phyloP scores from a whole-genome alignment of 2,329 filamentous ascomycete species.

The Myriosclerotinia curreyana region DNA sequence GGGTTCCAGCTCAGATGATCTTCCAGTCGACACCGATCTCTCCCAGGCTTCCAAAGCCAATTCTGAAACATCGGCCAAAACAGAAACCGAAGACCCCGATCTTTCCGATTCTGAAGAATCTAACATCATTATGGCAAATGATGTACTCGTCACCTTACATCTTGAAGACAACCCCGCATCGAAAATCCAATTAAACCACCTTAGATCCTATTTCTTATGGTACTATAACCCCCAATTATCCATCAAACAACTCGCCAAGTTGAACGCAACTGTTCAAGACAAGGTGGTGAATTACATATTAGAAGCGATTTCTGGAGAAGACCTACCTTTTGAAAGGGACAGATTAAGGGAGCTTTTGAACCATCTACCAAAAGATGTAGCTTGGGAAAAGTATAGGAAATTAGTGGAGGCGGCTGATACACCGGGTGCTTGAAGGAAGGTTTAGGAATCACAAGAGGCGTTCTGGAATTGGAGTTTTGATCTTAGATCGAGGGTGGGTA shows the following conservation, averaged over 20 bases:
- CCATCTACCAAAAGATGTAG: slow-evolving; percentile 1
- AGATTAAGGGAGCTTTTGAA: slow-evolving; percentile 47
- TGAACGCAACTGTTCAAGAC: slow-evolving; percentile 53
- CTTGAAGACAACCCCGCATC: slow-evolving; percentile 22
- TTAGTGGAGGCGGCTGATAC: slow-evolving; percentile 12
- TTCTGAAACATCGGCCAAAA: not conserved
- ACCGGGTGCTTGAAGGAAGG: not conserved
- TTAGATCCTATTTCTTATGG: slow-evolving; percentile 66
- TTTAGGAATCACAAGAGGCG: not conserved
- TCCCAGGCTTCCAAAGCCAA: not conserved
- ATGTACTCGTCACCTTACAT: slow-evolving; percentile 30
- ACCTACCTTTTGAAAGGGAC: slow-evolving; percentile 48
- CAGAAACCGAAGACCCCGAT: not conserved
- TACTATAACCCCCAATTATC: slow-evolving; percentile 49
- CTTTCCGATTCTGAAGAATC: slow-evolving; percentile 15
- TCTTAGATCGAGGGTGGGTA: not conserved
- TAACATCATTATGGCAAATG: slow-evolving; percentile 31
- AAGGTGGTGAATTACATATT: slow-evolving; percentile 61
- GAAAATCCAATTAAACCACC: slow-evolving; percentile 34
- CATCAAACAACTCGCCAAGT: slow-evolving; percentile 49
- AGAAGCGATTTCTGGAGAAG: slow-evolving; percentile 51
- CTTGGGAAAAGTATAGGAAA: slow-evolving; percentile 14
- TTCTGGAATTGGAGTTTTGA: not conserved
- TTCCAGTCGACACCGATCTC: not conserved
- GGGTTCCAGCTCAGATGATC: not conserved